Percentiles rank a stretch among this genome's conserved stretches.
phyloP scores from a whole-genome alignment of 83 land plant species.

The Isoetes engelmannii region DNA sequence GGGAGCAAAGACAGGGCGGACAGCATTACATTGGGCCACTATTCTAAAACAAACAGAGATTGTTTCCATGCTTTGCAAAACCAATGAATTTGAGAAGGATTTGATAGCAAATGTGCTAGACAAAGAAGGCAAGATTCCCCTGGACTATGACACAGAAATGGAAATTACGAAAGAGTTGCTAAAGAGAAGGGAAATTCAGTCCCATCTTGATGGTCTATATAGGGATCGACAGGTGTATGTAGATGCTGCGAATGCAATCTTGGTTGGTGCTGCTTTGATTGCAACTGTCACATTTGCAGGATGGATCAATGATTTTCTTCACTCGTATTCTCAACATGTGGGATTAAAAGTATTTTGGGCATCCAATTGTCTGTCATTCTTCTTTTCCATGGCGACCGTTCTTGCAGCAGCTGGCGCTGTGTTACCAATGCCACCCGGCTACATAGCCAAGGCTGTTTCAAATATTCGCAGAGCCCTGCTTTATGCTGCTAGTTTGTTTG shows the following conservation, averaged over 20 bases:
- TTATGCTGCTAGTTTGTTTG: too few relatives aligned
- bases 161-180: neutral
- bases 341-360: too few relatives aligned
- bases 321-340: too few relatives aligned
- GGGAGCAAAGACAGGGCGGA: neutral
- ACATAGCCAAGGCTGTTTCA: too few relatives aligned
- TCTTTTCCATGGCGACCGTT: too few relatives aligned
- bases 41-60: neutral
- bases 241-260: conserved; percentile 4
- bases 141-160: too few relatives aligned
- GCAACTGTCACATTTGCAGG: neutral
- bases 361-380: too few relatives aligned
- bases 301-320: too few relatives aligned
- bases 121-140: conserved; percentile 5
- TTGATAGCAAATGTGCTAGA: conserved; percentile 14
- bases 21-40: conserved; percentile 9
- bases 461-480: too few relatives aligned
- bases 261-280: conserved; percentile 9
- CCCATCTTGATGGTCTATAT: neutral
- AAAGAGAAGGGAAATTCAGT: neutral
- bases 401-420: too few relatives aligned
- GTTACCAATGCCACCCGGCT: too few relatives aligned
- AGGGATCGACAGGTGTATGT: neutral
- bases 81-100: neutral
- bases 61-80: neutral